Conservation (phyloP, 805 yeast genomes). For the Cyberlindnera japonica region DNA sequence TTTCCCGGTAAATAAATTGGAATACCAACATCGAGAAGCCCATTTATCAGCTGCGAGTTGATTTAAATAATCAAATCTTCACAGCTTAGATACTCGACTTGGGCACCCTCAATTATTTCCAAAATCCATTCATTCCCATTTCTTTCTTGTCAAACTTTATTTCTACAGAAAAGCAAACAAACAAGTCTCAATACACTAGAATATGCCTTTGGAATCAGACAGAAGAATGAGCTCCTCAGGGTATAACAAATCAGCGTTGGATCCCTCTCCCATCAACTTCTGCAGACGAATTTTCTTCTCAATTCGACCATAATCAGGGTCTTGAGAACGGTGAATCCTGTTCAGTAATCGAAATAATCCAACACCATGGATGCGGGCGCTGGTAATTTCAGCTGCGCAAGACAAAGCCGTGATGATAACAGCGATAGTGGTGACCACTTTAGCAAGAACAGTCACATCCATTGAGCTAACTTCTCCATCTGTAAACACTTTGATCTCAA, state of each 20-base stretch:
- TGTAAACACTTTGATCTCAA: background rate
- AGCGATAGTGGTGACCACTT: background rate
- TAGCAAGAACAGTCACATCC: background rate
- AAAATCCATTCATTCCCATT: no score
- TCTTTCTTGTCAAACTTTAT: no score
- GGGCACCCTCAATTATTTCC: no score
- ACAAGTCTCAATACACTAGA: no score
- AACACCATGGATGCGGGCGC: conserved; percentile 4
- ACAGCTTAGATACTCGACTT: no score
- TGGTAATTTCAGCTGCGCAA: background rate
- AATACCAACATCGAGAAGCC: no score
- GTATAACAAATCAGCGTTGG: background rate
- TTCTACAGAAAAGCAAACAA: no score
- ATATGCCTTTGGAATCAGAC: conserved; percentile 3
- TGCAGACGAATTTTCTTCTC: background rate
- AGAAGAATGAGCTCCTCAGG: conserved; percentile 11
- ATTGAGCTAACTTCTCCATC: background rate
- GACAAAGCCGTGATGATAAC: conserved; percentile 2
- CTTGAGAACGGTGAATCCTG: conserved; percentile 2
- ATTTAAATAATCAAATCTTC: no score
- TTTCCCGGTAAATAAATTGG: no score
- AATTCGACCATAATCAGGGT: background rate
- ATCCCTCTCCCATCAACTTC: background rate
- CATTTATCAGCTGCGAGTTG: no score
- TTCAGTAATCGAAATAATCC: conserved; percentile 17